Base-by-base conservation (phyloP, 176 grass and related monocot genomes). In the Eragrostis nindensis region DNA sequence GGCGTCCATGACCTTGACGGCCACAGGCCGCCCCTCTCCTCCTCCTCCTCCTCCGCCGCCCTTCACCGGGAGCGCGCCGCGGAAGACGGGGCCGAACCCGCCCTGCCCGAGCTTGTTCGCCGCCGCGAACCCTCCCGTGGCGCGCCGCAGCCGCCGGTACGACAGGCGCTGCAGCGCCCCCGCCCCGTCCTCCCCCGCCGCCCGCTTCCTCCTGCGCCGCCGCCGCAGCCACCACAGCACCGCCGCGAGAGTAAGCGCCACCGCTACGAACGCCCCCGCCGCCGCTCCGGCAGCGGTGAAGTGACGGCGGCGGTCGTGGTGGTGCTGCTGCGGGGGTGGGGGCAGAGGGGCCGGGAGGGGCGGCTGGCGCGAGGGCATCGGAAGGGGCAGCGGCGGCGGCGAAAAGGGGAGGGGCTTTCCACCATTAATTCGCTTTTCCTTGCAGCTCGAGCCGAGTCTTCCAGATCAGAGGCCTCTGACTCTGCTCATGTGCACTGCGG, bases 1-100 rank as follows among this genome's bases (percentile, higher is more conserved):
- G 24, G 90, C 84, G 40, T 89, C 88, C 90, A 93, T 97, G 59
- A 97, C 83, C 83, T 97, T 97, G 26, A 97, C 87, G 8, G 93
- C 93, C 11, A 90, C 78, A 21, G 64, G 77, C n/a, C 89, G 64
- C 10, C 69, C 73, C 2, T 83, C 76, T 0, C 9, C 9, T 10
- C 13, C 60, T 17, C 60, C 12, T 6, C 62, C 68, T 0, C 59
- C 30, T 7, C 42, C 21, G 19, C 27, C 14, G 1, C 64, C 21
- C 24, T 8, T 32, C 6, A 24, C 32, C 17, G 87, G 68, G 44
- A 95, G 92, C 6, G 12, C 53, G 24, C 86, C 92, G 11, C 92
- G 84, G 73, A 83, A 95, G 0, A 95, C 92, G 16, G 92, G 87
- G 2, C 92, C 89, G 74, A 90, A 95, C 42, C 92, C 92, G 10